phyloP scores from a whole-genome alignment of 108 stramenopile genomes.

The Cylindrotheca fusiformis region DNA sequence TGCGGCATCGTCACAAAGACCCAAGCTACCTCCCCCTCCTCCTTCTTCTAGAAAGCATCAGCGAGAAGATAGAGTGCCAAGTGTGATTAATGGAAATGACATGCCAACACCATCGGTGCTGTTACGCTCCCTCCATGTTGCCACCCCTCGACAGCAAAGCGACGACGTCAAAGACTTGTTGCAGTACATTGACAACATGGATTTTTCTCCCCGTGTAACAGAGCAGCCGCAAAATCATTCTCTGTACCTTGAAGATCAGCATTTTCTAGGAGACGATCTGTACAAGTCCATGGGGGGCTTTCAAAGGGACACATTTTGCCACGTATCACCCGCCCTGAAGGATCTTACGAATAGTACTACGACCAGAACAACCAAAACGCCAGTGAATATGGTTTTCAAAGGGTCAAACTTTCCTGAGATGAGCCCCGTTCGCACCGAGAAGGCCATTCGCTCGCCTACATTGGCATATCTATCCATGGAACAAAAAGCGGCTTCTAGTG shows the following conservation, averaged over 20 bases:
- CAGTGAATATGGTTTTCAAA: not conserved
- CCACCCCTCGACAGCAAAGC: not conserved
- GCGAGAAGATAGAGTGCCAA: too few species aligned
- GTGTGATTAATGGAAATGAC: not conserved
- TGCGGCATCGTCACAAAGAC: not conserved
- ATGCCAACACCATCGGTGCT: not conserved
- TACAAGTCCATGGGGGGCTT: too few species aligned
- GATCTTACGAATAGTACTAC: too few species aligned
- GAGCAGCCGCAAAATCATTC: not conserved
- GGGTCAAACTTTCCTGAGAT: not conserved
- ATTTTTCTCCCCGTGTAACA: not conserved
- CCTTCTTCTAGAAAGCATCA: constrained; percentile 8
- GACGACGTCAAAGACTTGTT: constrained; percentile 6
- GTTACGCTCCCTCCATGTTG: not conserved
- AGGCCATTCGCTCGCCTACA: not conserved
- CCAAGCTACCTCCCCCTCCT: constrained; percentile 5
- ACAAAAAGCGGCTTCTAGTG: not conserved
- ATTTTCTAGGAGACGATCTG: too few species aligned
- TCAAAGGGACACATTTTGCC: too few species aligned
- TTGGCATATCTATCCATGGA: too few species aligned
- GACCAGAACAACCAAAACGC: too few species aligned
- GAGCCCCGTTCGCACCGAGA: not conserved
- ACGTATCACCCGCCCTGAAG: too few species aligned
- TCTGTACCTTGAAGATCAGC: not conserved
- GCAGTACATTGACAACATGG: constrained; percentile 7